Evolutionary conservation across 1,284 basidiomycete species (phyloP).

Genomic region (Ganoderma lucidum): DNA sequence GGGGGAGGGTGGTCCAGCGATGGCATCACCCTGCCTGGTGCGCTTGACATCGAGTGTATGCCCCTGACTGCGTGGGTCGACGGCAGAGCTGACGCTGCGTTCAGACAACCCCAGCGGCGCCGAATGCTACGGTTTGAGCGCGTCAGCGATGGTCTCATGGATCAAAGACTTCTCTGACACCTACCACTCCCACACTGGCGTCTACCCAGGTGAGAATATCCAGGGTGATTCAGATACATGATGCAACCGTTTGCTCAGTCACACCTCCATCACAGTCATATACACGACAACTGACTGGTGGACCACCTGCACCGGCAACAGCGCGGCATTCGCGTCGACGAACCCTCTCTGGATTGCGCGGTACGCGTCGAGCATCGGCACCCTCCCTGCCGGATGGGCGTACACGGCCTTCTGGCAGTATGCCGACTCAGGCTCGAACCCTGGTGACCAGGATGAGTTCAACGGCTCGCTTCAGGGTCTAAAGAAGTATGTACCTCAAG

Average conservation of each 20-base stretch:
- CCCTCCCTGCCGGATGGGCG: conserved; percentile 64
- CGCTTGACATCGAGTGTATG: conserved; percentile 70
- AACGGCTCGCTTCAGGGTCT: conserved; percentile 52
- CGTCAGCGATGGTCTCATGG: conserved; percentile 67
- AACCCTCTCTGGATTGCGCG: conserved; percentile 70
- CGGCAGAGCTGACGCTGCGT: background rate
- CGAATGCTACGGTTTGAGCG: conserved; percentile 64
- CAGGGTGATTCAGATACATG: background rate
- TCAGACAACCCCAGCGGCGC: conserved; percentile 51
- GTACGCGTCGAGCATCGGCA: conserved; percentile 56
- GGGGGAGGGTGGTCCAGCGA: conserved; percentile 70
- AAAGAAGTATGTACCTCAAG: conserved; percentile 37
- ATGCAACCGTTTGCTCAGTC: background rate
- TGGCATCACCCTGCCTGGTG: conserved; percentile 71
- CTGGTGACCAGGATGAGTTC: conserved; percentile 65
- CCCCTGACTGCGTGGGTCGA: background rate
- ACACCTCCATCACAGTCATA: conserved; percentile 49
- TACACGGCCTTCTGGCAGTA: conserved; percentile 73
- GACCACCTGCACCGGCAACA: conserved; percentile 69
- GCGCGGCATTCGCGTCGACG: conserved; percentile 53
- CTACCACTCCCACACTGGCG: conserved; percentile 58
- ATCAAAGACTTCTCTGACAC: conserved; percentile 68
- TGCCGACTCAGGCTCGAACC: conserved; percentile 57
- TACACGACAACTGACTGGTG: conserved; percentile 76
- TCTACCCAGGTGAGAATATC: conserved; percentile 29